These are phyloP conservation scores for Alternaria sp. DNA, from an alignment of 2,329 filamentous ascomycete genomes.

Conservation along the genomic window DNA sequence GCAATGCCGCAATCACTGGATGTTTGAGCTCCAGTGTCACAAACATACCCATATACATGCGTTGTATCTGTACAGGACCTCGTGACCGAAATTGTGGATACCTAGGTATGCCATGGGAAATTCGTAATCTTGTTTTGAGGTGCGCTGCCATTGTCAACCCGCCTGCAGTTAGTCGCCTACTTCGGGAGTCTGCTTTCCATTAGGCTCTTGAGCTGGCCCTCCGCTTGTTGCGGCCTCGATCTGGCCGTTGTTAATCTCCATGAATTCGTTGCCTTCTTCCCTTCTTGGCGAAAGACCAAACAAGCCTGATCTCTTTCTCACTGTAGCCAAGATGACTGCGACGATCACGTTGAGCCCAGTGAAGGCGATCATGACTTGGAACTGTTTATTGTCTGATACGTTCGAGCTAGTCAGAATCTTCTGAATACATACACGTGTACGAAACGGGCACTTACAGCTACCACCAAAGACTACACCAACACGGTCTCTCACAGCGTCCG, in stretches of 20 bases:
- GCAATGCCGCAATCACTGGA: not conserved
- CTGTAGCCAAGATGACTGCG: conserved; percentile 24
- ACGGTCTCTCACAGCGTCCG: conserved; percentile 20
- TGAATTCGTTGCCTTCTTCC: conserved; percentile 38
- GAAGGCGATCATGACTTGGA: conserved; percentile 41
- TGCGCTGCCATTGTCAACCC: not conserved
- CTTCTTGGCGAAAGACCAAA: conserved; percentile 32
- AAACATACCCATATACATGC: not conserved
- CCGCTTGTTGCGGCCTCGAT: not conserved
- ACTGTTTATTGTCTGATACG: conserved; percentile 37
- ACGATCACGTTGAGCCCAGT: conserved; percentile 35
- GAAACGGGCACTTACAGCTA: conserved; percentile 22
- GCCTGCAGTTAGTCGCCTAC: not conserved
- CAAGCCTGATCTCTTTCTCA: conserved; percentile 34
- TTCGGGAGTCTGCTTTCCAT: not conserved
- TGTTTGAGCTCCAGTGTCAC: not conserved
- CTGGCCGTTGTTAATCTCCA: not conserved
- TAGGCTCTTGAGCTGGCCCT: not conserved
- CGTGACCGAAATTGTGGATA: not conserved
- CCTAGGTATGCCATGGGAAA: not conserved
- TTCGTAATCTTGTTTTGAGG: not conserved
- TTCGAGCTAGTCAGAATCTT: not conserved
- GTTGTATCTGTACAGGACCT: not conserved
- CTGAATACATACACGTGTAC: not conserved
- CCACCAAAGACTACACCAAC: conserved; percentile 38